Conservation (phyloP, 495 filamentous ascomycete genomes). For the Chaetomidium leptoderma region DNA sequence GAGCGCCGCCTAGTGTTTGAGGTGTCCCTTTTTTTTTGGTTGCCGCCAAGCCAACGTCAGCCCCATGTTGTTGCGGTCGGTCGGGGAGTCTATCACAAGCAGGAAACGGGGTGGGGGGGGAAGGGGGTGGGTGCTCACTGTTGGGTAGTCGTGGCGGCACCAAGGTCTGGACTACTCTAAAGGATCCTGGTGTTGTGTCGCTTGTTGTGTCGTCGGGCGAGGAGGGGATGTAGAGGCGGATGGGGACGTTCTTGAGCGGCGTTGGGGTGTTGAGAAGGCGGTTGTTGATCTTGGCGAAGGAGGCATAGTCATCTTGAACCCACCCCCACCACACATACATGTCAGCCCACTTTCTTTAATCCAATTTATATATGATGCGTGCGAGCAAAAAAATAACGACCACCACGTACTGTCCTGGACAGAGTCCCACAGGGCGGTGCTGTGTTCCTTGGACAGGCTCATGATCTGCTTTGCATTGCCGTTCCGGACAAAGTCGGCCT, state of each 20-base stretch:
- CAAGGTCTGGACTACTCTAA: slow-evolving; percentile 67
- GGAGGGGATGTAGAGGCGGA: slow-evolving; percentile 84
- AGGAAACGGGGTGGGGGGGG: not conserved
- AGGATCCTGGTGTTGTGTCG: slow-evolving; percentile 41
- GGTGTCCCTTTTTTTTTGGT: slow-evolving; percentile 32
- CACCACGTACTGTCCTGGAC: slow-evolving; percentile 66
- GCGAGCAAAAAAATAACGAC: not conserved
- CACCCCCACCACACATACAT: not conserved
- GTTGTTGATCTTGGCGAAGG: slow-evolving; percentile 69
- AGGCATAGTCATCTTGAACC: slow-evolving; percentile 64
- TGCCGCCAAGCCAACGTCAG: not conserved
- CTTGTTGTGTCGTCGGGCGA: slow-evolving; percentile 44
- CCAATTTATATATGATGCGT: too few species aligned
- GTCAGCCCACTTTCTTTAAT: not conserved
- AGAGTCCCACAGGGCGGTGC: slow-evolving; percentile 78
- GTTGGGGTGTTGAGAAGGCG: slow-evolving; percentile 73
- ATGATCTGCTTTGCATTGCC: slow-evolving; percentile 91
- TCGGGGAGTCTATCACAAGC: not conserved
- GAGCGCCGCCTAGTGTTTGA: slow-evolving; percentile 76
- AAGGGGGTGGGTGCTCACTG: slow-evolving; percentile 28
- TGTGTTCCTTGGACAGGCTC: slow-evolving; percentile 84
- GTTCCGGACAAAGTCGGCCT: slow-evolving; percentile 87
- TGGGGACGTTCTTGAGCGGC: slow-evolving; percentile 72
- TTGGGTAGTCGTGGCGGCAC: slow-evolving; percentile 47
- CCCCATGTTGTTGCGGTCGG: not conserved